Percentiles rank a stretch among this genome's conserved stretches.
phyloP scores from a whole-genome alignment of 1,284 basidiomycete species.

The Apiotrichum brassicae region DNA sequence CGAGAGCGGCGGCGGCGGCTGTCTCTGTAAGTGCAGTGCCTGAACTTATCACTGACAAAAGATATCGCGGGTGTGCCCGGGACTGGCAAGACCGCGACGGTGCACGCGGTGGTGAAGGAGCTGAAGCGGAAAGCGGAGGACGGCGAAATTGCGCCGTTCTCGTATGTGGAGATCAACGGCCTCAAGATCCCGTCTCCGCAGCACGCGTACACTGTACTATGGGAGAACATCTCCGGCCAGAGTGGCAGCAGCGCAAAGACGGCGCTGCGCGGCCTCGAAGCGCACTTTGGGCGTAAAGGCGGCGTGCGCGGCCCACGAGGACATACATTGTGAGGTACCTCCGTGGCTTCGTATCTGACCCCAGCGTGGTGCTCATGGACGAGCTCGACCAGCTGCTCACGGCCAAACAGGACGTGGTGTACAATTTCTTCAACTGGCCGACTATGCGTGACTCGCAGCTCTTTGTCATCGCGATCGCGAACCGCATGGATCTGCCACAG shows the following conservation, averaged over 20 bases:
- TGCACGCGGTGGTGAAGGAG: constrained; percentile 83
- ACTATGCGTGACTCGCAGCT: constrained; percentile 77
- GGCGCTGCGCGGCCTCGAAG: constrained; percentile 44
- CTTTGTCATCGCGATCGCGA: constrained; percentile 94
- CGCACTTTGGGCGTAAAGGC: constrained; percentile 40
- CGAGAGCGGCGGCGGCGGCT: constrained; percentile 88
- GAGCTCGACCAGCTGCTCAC: constrained; percentile 96
- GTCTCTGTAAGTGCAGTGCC: constrained; percentile 82
- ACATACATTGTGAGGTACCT: constrained; percentile 44
- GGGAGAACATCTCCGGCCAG: constrained; percentile 76
- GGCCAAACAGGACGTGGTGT: constrained; percentile 93
- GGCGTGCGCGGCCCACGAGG: constrained; percentile 44
- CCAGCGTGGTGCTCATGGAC: constrained; percentile 92
- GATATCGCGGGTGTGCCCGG: constrained; percentile 97
- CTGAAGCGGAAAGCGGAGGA: constrained; percentile 77
- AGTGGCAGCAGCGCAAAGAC: constrained; percentile 54
- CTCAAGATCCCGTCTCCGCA: constrained; percentile 83
- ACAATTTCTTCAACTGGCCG: constrained; percentile 99
- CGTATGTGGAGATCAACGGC: constrained; percentile 97
- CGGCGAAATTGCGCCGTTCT: constrained; percentile 83
- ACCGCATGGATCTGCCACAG: constrained; percentile 97
- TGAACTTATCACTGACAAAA: constrained; percentile 35
- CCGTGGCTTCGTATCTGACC: neutral
- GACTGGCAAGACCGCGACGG: constrained; percentile 97
- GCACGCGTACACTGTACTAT: constrained; percentile 79